Conservation (phyloP, 2,329 filamentous ascomycete genomes). For the Fusarium lateritium region DNA sequence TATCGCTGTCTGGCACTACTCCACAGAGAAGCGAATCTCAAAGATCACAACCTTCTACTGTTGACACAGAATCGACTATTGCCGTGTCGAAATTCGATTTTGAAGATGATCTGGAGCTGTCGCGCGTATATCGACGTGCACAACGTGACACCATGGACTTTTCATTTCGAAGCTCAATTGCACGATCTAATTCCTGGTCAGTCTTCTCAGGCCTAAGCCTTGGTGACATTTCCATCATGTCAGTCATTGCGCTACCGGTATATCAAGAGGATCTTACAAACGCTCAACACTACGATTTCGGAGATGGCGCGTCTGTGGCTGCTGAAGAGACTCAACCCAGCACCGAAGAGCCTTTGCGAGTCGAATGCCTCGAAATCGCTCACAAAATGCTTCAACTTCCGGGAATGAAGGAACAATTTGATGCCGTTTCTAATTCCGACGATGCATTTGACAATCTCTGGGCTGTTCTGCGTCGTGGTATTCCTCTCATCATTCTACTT, state of each 20-base stretch:
- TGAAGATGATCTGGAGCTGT: slow-evolving; percentile 2
- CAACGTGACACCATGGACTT: not conserved
- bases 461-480: not conserved
- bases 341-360: not conserved
- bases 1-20: fast-evolving
- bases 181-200: not conserved
- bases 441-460: not conserved
- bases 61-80: fast-evolving
- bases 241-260: not conserved
- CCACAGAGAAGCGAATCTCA: fast-evolving
- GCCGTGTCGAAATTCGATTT: not conserved
- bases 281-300: slow-evolving; percentile 1
- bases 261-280: not conserved
- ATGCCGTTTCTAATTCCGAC: fast-evolving
- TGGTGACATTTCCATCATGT: not conserved
- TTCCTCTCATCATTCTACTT: not conserved
- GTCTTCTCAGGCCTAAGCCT: not conserved
- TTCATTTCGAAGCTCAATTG: not conserved
- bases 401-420: not conserved
- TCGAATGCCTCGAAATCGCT: not conserved
- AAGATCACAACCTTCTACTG: not conserved
- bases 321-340: fast-evolving
- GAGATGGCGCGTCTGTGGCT: fast-evolving
- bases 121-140: not conserved
- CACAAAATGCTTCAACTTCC: not conserved